These are phyloP conservation scores for Starmerella roubikii DNA, from an alignment of 805 yeast species.

Conservation along the genomic window DNA sequence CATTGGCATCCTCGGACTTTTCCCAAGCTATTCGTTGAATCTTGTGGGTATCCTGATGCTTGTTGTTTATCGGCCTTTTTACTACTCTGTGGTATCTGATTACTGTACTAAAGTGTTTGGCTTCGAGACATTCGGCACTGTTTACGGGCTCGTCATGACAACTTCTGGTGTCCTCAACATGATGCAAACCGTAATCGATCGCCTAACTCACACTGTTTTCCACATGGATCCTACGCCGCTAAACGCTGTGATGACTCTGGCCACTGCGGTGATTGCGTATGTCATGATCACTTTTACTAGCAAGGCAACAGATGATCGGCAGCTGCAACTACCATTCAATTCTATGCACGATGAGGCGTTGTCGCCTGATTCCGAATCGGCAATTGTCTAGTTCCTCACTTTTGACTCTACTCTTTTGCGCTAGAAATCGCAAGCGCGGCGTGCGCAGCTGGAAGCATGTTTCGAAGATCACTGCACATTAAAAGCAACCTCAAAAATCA, in stretches of 20 bases:
- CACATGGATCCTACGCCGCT: slow-evolving; percentile 70
- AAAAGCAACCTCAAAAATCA: too few relatives aligned
- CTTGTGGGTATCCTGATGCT: slow-evolving; percentile 54
- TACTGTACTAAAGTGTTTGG: slow-evolving; percentile 90
- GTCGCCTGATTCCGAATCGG: background rate
- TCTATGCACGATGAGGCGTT: background rate
- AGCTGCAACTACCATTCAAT: background rate
- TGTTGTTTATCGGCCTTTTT: slow-evolving; percentile 80
- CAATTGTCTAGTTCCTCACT: too few relatives aligned
- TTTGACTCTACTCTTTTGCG: too few relatives aligned
- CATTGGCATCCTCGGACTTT: slow-evolving; percentile 61
- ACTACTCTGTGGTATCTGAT: slow-evolving; percentile 85
- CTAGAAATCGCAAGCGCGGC: too few relatives aligned
- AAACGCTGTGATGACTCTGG: slow-evolving; percentile 40
- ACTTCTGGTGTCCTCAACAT: slow-evolving; percentile 72
- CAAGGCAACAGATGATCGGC: background rate
- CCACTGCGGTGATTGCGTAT: slow-evolving; percentile 25
- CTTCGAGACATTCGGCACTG: slow-evolving; percentile 78
- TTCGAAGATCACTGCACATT: too few relatives aligned
- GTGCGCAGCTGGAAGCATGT: too few relatives aligned
- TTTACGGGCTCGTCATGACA: slow-evolving; percentile 76
- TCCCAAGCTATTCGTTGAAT: slow-evolving; percentile 39
- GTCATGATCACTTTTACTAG: slow-evolving; percentile 1
- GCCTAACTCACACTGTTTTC: slow-evolving; percentile 52
- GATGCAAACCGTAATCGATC: slow-evolving; percentile 56